Percentiles rank a stretch among this genome's conserved stretches.
Conservation (phyloP, 441 rosid species). For the Viola pubescens region DNA sequence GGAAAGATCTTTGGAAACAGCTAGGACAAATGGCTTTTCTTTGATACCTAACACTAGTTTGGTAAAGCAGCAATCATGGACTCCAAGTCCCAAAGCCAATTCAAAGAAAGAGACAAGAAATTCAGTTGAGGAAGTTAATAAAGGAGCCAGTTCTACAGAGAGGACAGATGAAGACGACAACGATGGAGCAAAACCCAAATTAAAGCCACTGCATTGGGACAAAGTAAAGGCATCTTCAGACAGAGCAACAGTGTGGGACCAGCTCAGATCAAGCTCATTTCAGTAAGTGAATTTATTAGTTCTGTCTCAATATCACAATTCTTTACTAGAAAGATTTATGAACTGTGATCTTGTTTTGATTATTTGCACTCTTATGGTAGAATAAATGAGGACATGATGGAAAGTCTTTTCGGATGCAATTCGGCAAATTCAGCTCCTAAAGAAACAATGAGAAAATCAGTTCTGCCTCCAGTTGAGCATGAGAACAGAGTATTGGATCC, state of each 20-base stretch:
- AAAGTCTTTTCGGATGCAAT: conserved; percentile 84
- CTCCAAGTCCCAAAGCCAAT: conserved; percentile 37
- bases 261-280: conserved; percentile 84
- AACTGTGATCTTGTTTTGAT: conserved; percentile 8
- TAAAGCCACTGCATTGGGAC: conserved; percentile 97
- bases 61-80: conserved; percentile 29
- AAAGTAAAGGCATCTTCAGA: conserved; percentile 94
- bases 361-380: conserved; percentile 28
- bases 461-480: conserved; percentile 55
- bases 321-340: background rate
- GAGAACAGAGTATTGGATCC: conserved; percentile 94
- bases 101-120: conserved; percentile 22
- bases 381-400: conserved; percentile 95
- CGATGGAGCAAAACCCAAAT: conserved; percentile 66
- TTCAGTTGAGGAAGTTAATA: conserved; percentile 29
- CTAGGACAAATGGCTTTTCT: conserved; percentile 23
- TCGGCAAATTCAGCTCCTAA: conserved; percentile 51
- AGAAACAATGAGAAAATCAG: conserved; percentile 56
- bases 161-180: conserved; percentile 51
- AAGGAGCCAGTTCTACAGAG: conserved; percentile 35
- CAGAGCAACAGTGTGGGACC: conserved; percentile 99
- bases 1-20: conserved; percentile 22
- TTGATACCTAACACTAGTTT: conserved; percentile 24
- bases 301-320: background rate
- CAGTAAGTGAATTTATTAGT: conserved; percentile 46